Percentiles rank a stretch among this genome's conserved stretches.
Conservation (phyloP, 768 basidiomycete species). For the Suillus luteus region DNA sequence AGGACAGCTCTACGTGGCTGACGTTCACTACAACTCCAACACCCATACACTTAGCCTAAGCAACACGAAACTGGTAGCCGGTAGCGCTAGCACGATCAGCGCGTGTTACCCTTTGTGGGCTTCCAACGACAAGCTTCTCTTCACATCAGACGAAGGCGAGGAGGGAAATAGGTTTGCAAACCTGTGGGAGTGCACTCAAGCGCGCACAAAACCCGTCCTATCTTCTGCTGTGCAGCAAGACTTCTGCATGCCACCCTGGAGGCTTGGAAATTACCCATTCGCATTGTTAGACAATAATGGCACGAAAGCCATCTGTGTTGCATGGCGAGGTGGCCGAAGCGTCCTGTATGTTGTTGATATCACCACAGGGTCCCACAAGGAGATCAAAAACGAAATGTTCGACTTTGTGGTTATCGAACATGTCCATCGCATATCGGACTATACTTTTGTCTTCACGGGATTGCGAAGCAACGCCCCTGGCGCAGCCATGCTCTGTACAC, state of each 20-base stretch:
- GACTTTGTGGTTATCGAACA: conserved; percentile 34
- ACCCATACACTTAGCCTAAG: conserved; percentile 4
- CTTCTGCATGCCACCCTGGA: conserved; percentile 61
- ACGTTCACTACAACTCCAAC: conserved; percentile 37
- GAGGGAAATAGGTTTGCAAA: conserved; percentile 67
- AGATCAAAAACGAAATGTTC: conserved; percentile 26
- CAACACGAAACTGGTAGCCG: not conserved
- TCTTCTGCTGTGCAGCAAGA: conserved; percentile 44
- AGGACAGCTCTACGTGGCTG: conserved; percentile 52
- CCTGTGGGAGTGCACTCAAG: conserved; percentile 54
- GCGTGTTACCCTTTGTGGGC: conserved; percentile 65
- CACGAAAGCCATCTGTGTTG: conserved; percentile 32
- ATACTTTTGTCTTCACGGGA: conserved; percentile 37
- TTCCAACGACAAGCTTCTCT: conserved; percentile 55
- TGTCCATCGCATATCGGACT: conserved; percentile 27
- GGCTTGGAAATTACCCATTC: conserved; percentile 49
- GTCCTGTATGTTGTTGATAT: conserved; percentile 37
- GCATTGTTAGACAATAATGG: conserved; percentile 41
- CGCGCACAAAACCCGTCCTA: conserved; percentile 12
- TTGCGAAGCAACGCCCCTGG: conserved; percentile 33
- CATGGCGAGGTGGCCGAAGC: conserved; percentile 35
- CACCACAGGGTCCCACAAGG: conserved; percentile 24
- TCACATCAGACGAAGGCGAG: conserved; percentile 60
- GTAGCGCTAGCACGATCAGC: conserved; percentile 20
- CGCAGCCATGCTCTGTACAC: conserved; percentile 32